Base-by-base conservation (phyloP, 108 stramenopile genomes). In the Nitzschia sp. region DNA sequence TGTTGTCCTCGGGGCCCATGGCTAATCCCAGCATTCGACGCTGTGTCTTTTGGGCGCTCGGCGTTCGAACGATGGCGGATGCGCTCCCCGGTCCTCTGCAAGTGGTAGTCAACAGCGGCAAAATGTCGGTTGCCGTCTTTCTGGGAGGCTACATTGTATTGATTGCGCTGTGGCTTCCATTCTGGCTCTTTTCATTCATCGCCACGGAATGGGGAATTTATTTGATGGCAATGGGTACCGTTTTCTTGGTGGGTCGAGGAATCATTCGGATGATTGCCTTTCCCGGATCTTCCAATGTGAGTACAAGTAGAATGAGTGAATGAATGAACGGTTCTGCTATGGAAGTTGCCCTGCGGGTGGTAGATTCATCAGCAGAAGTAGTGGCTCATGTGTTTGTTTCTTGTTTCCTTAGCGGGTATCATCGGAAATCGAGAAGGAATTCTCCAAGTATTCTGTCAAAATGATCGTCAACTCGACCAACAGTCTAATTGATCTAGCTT, bases 251-350 rank as follows among this genome's bases (percentile, higher is more conserved):
- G 11, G 89, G 92, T 25, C 67, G 89, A 53, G 72, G 66, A 32
- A 63, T 94, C 22, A 74, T 94, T 26, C 84, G 92, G 52, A 63
- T 90, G 70, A 75, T 95, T 30, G 89, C 91, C 19, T 92, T 95
- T 72, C 93, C 93, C 5, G 90, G 93, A n/a, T 72, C 89, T 1
- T 85, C 85, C 45, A 62, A 71, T 23, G 60, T 61, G 41, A 61
- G 60, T 61, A 3, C 1, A 34, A 13, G 30, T 58, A 31, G 26
- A 53, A 15, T 25, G n/a, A n/a, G n/a, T n/a, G n/a, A n/a, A n/a
- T n/a, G n/a, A n/a, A 46, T 46, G 19, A 46, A 46, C 45, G 19
- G n/a, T 46, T 21, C 21, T 2, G 1, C 1, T 15, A 15, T 44
- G 15, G 15, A 9, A 44, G 9, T 44, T 44, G 9, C 41, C 41